A percentile compares a stretch with the other conserved stretches of the same genome.
phyloP scores from a whole-genome alignment of 2,329 filamentous ascomycete species.

The Fusarium zealandicum region DNA sequence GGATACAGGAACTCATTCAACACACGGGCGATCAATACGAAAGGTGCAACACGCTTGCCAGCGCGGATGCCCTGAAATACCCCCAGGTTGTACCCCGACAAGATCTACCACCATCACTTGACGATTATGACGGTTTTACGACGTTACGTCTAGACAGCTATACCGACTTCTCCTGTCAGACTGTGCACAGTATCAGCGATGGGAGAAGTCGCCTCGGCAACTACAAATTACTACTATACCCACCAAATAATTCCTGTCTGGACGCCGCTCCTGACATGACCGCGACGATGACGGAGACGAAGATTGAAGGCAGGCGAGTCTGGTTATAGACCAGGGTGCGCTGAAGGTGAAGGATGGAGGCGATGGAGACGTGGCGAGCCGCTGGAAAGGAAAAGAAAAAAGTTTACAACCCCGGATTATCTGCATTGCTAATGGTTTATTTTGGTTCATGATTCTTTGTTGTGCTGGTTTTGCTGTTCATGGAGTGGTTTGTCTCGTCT shows the following conservation, averaged over 20 bases:
- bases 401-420: conserved; percentile 36
- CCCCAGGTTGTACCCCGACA: conserved; percentile 45
- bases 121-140: conserved; percentile 57
- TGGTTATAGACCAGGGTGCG: conserved; percentile 26
- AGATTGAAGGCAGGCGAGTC: conserved; percentile 29
- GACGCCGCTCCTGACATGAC: conserved; percentile 45
- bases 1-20: conserved; percentile 51
- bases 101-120: conserved; percentile 50
- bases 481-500: conserved; percentile 14
- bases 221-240: conserved; percentile 51
- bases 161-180: conserved; percentile 45
- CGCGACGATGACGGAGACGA: conserved; percentile 44
- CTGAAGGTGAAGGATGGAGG: conserved; percentile 27
- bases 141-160: conserved; percentile 57
- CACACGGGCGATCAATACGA: conserved; percentile 51
- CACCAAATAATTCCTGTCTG: conserved; percentile 51
- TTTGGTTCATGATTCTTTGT: conserved; percentile 21
- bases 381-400: conserved; percentile 42
- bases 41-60: conserved; percentile 45
- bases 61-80: conserved; percentile 42
- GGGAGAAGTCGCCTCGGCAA: conserved; percentile 47
- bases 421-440: conserved; percentile 33
- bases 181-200: conserved; percentile 43
- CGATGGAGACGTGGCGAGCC: conserved; percentile 22
- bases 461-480: conserved; percentile 17